Conservation (phyloP, 2,329 filamentous ascomycete species). For the Fusarium chuoi region DNA sequence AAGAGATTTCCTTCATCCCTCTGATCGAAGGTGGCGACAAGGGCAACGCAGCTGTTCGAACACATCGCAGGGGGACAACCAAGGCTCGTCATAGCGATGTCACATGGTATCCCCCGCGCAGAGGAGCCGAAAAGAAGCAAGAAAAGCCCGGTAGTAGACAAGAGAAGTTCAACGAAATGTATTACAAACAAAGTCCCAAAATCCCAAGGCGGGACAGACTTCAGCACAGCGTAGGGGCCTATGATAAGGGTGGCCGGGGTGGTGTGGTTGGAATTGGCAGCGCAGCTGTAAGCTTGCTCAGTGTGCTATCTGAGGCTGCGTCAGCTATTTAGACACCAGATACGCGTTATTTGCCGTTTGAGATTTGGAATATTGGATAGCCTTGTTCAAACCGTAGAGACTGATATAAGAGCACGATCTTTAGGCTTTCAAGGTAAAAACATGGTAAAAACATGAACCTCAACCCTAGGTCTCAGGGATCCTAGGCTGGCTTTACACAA, state of each 20-base stretch:
- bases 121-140: background rate
- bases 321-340: fast-evolving
- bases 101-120: background rate
- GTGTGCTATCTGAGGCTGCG: background rate
- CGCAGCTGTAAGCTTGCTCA: background rate
- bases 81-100: background rate
- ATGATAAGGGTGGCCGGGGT: background rate
- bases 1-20: background rate
- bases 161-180: too few species aligned
- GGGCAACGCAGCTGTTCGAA: too few species aligned
- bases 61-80: background rate
- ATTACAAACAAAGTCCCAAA: too few species aligned
- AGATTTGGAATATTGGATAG: too few species aligned
- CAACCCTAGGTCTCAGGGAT: background rate
- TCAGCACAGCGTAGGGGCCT: background rate
- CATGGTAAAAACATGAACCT: background rate
- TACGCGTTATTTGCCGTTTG: too few species aligned
- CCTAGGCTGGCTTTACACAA: background rate
- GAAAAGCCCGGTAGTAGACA: background rate
- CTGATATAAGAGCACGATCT: too few species aligned
- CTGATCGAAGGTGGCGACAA: fast-evolving
- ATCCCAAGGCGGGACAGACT: too few species aligned
- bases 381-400: too few species aligned
- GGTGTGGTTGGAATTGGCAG: background rate
- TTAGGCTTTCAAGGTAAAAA: too few species aligned